phyloP scores from a whole-genome alignment of 2,329 filamentous ascomycete species.

The Sclerotiophoma versabilis region DNA sequence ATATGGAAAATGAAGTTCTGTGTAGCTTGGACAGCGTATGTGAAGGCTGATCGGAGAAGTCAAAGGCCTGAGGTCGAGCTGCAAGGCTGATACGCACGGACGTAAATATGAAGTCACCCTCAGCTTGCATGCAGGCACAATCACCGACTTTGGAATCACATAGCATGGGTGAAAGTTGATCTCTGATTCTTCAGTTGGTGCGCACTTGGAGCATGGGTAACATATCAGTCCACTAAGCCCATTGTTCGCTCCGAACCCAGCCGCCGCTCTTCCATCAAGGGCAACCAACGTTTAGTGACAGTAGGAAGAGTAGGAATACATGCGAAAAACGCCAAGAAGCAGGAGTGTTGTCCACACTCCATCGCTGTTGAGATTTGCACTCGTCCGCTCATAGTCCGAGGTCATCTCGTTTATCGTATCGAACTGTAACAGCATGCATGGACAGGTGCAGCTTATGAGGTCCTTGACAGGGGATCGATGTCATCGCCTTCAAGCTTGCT shows the following conservation, averaged over 20 bases:
- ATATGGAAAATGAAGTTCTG: background rate
- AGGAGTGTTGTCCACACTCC: conserved; percentile 1
- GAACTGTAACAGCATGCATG: background rate
- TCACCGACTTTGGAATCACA: background rate
- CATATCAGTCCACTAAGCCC: conserved; percentile 29
- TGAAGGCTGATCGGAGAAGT: background rate
- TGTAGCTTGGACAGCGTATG: background rate
- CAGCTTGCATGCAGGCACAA: background rate
- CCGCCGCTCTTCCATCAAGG: conserved; percentile 23
- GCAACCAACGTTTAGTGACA: conserved; percentile 46
- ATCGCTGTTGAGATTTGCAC: conserved; percentile 4
- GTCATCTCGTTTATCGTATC: conserved; percentile 1
- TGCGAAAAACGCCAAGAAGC: conserved; percentile 24
- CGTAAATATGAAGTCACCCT: conserved; percentile 1
- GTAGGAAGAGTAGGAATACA: conserved; percentile 49
- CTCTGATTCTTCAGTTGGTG: conserved; percentile 24
- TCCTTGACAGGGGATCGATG: conserved; percentile 66
- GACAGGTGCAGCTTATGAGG: conserved; percentile 21
- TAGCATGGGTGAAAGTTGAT: background rate
- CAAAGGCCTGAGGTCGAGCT: background rate
- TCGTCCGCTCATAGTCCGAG: background rate
- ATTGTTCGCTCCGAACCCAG: conserved; percentile 19
- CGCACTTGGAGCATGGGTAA: conserved; percentile 43
- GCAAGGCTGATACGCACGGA: conserved; percentile 2
- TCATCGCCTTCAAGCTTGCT: conserved; percentile 55